Percentiles rank a stretch among this genome's conserved stretches.
Conservation (phyloP, 2,329 filamentous ascomycete species). For the Chalaropsis ovoidea region DNA sequence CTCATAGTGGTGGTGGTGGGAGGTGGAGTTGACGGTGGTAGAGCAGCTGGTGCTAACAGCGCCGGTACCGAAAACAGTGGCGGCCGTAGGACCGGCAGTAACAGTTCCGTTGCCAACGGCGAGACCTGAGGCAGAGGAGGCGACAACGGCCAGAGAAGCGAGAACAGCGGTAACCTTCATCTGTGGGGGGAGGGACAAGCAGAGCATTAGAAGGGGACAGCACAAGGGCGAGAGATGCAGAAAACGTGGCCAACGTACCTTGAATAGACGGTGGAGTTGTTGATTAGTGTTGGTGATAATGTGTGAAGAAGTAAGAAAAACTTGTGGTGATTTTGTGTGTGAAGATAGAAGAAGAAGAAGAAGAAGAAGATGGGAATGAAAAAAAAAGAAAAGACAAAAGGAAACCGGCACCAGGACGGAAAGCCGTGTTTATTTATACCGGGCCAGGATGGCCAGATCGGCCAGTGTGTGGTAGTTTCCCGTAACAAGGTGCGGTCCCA, state of each 20-base stretch:
- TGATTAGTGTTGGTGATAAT: background rate
- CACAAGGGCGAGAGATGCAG: background rate
- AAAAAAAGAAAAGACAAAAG: background rate
- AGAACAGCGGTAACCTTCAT: constrained; percentile 9
- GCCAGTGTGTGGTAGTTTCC: background rate
- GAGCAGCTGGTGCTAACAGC: constrained; percentile 7
- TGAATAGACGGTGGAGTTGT: background rate
- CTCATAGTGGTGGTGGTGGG: background rate
- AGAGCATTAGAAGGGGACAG: background rate
- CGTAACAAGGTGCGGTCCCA: background rate
- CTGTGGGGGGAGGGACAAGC: background rate
- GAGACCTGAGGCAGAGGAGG: constrained; percentile 1
- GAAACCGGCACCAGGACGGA: background rate
- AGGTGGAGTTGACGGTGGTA: background rate
- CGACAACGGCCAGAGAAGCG: constrained; percentile 3
- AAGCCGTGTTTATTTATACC: constrained; percentile 12
- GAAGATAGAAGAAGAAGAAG: background rate
- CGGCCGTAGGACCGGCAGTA: background rate
- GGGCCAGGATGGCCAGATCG: background rate
- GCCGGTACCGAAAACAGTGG: constrained; percentile 3
- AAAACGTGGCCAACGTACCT: background rate
- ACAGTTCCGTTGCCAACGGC: background rate
- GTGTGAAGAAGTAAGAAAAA: background rate
- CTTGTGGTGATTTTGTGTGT: background rate
- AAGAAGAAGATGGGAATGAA: background rate